Evolutionary conservation across 139 green algal genomes (phyloP), one percentile per base, ranked within the genome.

Genomic region (Chlorella sorokiniana): DNA sequence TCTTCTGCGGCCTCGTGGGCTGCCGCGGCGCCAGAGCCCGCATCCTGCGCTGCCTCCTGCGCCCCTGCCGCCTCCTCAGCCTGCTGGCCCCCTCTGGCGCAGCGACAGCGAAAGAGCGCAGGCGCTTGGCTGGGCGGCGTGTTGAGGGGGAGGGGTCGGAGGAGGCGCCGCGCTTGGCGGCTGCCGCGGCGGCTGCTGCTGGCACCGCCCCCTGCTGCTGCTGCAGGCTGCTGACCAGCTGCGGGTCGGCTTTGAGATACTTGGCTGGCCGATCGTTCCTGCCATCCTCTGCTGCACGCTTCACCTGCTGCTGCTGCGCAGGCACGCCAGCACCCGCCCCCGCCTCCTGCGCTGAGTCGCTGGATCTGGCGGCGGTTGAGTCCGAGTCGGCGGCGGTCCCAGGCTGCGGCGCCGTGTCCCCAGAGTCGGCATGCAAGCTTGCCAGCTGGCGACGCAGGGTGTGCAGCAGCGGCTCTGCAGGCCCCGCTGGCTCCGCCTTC

Each of bases 391-490:
- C n/a, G n/a, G n/a, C n/a, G n/a, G n/a, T n/a, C n/a, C n/a, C n/a
- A n/a, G n/a, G n/a, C n/a, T n/a, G n/a, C n/a, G n/a, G 45, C n/a
- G 40, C 31, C 23, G 20, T 9, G 18, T 25, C 37, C 52, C 54
- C 48, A 35, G 41, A 62, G 48, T 11, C 48, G 33, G 35, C 10
- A 40, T 79, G 51, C 37, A 68, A 25, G 27, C 37, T 31, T 41
- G 59, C 29, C 56, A 81, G 75, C 56, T 81, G 75, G 18, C 75
- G 75, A 0, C 59, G 75, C 59, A 81, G 75, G 40, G 42, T 44
- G 8, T 81, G 75, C 40, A 81, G 56, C 59, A 79, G 51, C 1
- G 72, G 51, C 72, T 79, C 72, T 23, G 63, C 59, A n/a, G 59
- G 22, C 59, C 9, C 22, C 59, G 59, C 59, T 31, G 59, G 59